Evolutionary conservation across 2,329 filamentous ascomycete species (phyloP).

Genomic region (Aspergillus sp.): DNA sequence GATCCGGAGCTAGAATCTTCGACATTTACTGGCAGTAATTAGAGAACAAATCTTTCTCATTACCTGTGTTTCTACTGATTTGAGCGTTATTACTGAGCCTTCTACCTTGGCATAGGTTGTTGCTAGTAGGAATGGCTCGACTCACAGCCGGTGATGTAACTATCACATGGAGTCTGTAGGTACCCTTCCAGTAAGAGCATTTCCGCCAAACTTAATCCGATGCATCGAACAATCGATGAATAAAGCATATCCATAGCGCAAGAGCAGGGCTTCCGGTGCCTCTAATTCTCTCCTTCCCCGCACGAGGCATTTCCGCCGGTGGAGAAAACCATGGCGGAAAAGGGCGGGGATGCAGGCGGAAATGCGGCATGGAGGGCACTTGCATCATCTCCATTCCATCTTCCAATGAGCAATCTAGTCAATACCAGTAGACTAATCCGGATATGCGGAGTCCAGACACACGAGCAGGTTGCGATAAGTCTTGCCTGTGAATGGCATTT

Average conservation of each 20-base stretch:
- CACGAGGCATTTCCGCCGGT: background rate
- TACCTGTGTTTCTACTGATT: no score
- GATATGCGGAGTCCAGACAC: background rate
- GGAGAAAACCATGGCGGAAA: background rate
- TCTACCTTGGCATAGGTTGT: no score
- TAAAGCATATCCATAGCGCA: no score
- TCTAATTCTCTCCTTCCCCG: background rate
- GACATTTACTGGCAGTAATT: background rate
- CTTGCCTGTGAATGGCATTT: background rate
- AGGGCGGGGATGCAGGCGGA: background rate
- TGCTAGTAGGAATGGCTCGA: no score
- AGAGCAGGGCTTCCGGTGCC: no score
- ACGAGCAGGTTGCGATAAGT: background rate
- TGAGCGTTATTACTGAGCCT: no score
- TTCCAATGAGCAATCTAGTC: no score
- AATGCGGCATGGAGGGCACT: background rate
- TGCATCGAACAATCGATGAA: no score
- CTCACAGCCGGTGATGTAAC: background rate
- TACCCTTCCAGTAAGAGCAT: background rate
- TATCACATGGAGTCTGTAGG: background rate
- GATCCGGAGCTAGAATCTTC: slow-evolving; percentile 2
- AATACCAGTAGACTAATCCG: no score
- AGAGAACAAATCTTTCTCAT: no score
- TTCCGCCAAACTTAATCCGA: no score
- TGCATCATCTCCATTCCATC: background rate